These are phyloP conservation scores for Exobasidium rhododendri DNA, from an alignment of 1,284 basidiomycete species.

Conservation along the genomic window DNA sequence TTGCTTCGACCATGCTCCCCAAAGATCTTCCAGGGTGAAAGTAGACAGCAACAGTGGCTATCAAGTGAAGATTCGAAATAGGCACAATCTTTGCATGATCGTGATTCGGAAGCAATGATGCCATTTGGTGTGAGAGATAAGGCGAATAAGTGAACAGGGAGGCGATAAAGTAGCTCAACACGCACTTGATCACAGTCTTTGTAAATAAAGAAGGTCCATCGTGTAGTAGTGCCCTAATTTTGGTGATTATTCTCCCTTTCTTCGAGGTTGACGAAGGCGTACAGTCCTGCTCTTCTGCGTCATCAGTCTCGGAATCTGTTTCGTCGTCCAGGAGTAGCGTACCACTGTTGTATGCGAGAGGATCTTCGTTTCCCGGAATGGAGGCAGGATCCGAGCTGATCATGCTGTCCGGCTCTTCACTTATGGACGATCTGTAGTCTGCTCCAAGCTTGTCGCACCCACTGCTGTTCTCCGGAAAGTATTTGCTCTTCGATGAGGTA, in stretches of 20 bases:
- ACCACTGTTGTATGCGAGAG: slow-evolving; percentile 32
- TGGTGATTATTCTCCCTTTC: slow-evolving; percentile 4
- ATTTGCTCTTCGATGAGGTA: background rate
- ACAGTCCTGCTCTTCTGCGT: background rate
- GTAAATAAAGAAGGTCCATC: background rate
- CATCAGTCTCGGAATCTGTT: slow-evolving; percentile 17
- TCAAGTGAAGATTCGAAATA: slow-evolving; percentile 74
- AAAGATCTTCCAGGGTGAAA: slow-evolving; percentile 67
- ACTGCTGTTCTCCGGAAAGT: background rate
- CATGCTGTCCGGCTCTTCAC: slow-evolving; percentile 35
- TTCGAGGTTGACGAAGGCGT: background rate
- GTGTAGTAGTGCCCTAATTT: background rate
- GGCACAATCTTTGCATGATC: slow-evolving; percentile 38
- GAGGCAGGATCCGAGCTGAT: slow-evolving; percentile 30
- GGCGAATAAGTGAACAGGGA: slow-evolving; percentile 90
- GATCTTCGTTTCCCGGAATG: slow-evolving; percentile 40
- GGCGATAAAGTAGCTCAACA: slow-evolving; percentile 81
- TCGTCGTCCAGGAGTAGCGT: slow-evolving; percentile 29
- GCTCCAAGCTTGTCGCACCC: background rate
- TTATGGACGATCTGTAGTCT: slow-evolving; percentile 12
- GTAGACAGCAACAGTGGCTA: slow-evolving; percentile 73
- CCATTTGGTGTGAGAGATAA: slow-evolving; percentile 48
- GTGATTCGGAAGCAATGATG: slow-evolving; percentile 39
- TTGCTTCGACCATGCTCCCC: slow-evolving; percentile 85
- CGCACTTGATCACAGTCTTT: slow-evolving; percentile 76